Base-by-base conservation (phyloP, 208 protist species). In the Acanthamoeba lenticulata region DNA sequence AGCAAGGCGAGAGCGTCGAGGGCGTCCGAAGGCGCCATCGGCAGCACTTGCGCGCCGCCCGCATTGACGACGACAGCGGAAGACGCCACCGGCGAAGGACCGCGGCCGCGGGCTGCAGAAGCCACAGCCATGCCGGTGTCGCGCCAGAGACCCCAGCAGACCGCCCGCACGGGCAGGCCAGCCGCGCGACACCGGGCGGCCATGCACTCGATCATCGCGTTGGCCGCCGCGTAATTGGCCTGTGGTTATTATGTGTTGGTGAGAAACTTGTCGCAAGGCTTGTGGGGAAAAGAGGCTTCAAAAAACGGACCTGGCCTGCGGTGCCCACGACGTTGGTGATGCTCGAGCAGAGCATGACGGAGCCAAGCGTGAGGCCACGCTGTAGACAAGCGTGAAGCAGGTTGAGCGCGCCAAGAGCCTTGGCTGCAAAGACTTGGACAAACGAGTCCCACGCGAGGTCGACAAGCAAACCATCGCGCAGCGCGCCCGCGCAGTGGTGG, bases 181-280 rank as follows among this genome's bases (percentile, higher is more conserved):
- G 34, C 47, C 36, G 13, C 24, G 19, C 77, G 40, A 34, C 96
- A 69, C 29, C 67, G 77, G 17, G 57, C 45, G 19, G 92, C 93
- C 38, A 97, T 42, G 62, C 57, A 32, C 55, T 97, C 96, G 24
- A 97, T 74, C 13, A 95, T 47, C 29, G 85, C 67, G 49, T 97
- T 97, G 32, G 96, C 96, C 40, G 94, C 94, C n/a, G 69, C 69
- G 57, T 97, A 97, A 79, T 97, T 95, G n/a, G 94, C 86, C 86
- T 97, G 95, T 47, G n/a, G 38, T n/a, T 88, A 94, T 24, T 96
- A 62, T 24, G 96, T 52, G 38, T 67, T 44, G 29, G 27, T 60
- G 15, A 96, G 29, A 24, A 44, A 92, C 17, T 42, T 94, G 55
- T 94, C 94, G 32, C 96, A n/a, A n/a, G n/a, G n/a, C n/a, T n/a